Evolutionary conservation across 2,329 filamentous ascomycete genomes (phyloP), one percentile per base, ranked within the genome.

Genomic region (Biscogniauxia marginata): DNA sequence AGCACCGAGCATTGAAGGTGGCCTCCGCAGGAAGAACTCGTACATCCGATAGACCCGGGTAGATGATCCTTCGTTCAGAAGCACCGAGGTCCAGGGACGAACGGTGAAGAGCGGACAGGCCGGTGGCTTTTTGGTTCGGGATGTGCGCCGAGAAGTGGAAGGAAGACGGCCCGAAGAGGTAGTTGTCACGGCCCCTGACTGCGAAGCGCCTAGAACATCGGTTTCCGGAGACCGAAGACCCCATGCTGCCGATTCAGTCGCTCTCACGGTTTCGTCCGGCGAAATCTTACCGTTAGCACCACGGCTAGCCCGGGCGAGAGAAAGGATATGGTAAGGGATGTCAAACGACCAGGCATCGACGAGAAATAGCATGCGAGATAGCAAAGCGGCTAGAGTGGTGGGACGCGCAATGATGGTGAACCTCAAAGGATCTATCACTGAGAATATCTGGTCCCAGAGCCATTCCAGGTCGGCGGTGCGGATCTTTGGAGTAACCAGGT

Each of bases 31-130:
- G 65, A 87, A 90, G 72, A 87, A 91, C 64, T 91, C 86, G 68
- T 90, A 88, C 3, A 83, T 85, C 48, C 81, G 81, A 72, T 90
- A 93, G 5, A 84, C 87, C 55, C 80, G 80, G n/a, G 88, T 80
- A 4, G 85, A 90, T 0, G 88, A 90, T 7, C 88, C 88, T 73
- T 93, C 89, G 68, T 93, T 93, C 61, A 91, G 82, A 1, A 82
- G 75, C 0, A 91, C 65, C 18, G 82, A 79, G 0, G 77, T 79
- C 89, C 90, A 93, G 1, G 81, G 81, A 1, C 82, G 79, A n/a
- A 82, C 74, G 22, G 78, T 78, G 46, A 90, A 79, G 0, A 91
- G 71, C 9, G 67, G 69, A 60, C 70, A 74, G 1, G 70, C 66
- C 0, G 66, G 60, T 19, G 63, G 52, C 5, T 51, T 55, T 39